Conservation (phyloP, 202 grass and related monocot genomes). For the Miscanthus sacchariflorus region DNA sequence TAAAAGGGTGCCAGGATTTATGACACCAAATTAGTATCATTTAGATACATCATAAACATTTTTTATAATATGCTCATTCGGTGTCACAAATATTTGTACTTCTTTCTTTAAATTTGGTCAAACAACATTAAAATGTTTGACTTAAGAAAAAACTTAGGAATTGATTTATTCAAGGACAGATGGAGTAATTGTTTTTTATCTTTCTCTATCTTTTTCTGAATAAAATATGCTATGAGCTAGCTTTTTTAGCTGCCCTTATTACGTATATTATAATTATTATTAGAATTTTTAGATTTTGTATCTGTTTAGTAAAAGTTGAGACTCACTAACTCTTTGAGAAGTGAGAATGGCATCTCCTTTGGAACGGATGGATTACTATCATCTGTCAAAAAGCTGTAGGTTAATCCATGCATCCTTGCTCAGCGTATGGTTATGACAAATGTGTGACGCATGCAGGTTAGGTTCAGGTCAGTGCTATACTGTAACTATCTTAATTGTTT, state of each 20-base stretch:
- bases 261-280: background rate
- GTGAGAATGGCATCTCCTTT: background rate
- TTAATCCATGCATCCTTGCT: background rate
- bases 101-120: too few relatives aligned
- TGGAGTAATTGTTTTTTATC: background rate
- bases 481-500: background rate
- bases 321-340: background rate
- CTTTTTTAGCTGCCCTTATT: background rate
- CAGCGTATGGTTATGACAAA: background rate
- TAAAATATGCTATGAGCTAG: background rate
- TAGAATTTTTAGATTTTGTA: background rate
- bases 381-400: background rate
- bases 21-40: too few relatives aligned
- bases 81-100: too few relatives aligned
- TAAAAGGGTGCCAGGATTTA: too few relatives aligned
- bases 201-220: background rate
- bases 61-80: too few relatives aligned
- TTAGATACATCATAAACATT: too few relatives aligned
- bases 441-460: background rate
- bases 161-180: too few relatives aligned
- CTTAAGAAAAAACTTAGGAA: too few relatives aligned
- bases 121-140: too few relatives aligned
- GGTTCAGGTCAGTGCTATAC: background rate
- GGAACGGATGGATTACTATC: too few relatives aligned
- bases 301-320: background rate